Conservation (phyloP, 1,284 basidiomycete species). For the Heliocybe sulcata region DNA sequence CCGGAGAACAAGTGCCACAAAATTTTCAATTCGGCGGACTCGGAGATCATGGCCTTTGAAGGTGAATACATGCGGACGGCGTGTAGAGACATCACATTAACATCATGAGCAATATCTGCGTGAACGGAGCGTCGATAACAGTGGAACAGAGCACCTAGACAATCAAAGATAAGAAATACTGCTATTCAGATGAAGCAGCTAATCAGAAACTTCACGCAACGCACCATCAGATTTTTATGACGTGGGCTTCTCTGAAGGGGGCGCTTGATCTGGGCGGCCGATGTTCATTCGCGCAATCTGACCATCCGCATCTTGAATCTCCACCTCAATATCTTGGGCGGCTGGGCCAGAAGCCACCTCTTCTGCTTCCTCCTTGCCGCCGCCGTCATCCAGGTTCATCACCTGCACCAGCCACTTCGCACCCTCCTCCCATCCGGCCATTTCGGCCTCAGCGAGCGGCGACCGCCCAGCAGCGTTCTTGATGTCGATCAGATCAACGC, state of each 20-base stretch:
- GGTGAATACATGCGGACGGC: too few species aligned
- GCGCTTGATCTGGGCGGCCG: not conserved
- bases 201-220: too few species aligned
- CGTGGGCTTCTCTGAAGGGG: not conserved
- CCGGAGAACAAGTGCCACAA: too few species aligned
- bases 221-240: not conserved
- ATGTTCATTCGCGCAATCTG: slow-evolving; percentile 55
- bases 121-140: too few species aligned
- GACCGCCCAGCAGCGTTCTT: slow-evolving; percentile 66
- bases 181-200: too few species aligned
- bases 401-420: slow-evolving; percentile 70
- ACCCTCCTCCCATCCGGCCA: slow-evolving; percentile 72
- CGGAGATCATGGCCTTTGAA: too few species aligned
- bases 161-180: too few species aligned
- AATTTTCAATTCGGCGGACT: too few species aligned
- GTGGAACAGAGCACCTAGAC: too few species aligned
- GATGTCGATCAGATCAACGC: slow-evolving; percentile 61
- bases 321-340: slow-evolving; percentile 42
- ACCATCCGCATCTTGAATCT: slow-evolving; percentile 64
- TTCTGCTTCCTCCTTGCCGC: slow-evolving; percentile 25
- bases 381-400: slow-evolving; percentile 58
- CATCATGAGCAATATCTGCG: too few species aligned
- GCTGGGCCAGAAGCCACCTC: slow-evolving; percentile 17
- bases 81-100: too few species aligned
- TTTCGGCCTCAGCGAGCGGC: slow-evolving; percentile 71